A percentile compares a stretch with the other conserved stretches of the same genome.
These are phyloP conservation scores for Ceratorhiza oryzae-sativae DNA, from an alignment of 1,284 basidiomycete species.

Conservation along the genomic window DNA sequence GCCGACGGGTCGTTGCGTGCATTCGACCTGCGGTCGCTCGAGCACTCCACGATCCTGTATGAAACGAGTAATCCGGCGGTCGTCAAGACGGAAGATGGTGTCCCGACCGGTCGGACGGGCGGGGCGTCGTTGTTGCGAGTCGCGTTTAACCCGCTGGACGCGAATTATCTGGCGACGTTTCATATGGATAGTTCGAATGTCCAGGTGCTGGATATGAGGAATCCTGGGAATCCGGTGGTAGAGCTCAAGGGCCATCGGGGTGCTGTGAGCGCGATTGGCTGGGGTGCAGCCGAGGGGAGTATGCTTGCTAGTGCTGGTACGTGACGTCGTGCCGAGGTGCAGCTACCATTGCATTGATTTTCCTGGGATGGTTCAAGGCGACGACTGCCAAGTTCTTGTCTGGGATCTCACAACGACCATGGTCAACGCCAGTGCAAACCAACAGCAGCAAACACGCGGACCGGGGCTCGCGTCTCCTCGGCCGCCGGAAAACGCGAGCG, in stretches of 20 bases:
- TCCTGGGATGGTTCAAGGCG: slow-evolving; percentile 61
- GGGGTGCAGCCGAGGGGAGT: slow-evolving; percentile 83
- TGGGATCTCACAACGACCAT: slow-evolving; percentile 80
- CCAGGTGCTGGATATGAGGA: slow-evolving; percentile 93
- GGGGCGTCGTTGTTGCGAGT: slow-evolving; percentile 84
- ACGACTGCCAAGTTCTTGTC: slow-evolving; percentile 88
- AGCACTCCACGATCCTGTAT: slow-evolving; percentile 98
- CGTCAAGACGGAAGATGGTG: slow-evolving; percentile 42
- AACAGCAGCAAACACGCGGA: slow-evolving; percentile 29
- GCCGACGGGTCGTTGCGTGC: slow-evolving; percentile 96
- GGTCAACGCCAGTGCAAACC: slow-evolving; percentile 27
- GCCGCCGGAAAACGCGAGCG: slow-evolving; percentile 41
- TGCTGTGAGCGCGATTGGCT: slow-evolving; percentile 83
- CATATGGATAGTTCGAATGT: slow-evolving; percentile 87
- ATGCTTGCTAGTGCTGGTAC: slow-evolving; percentile 84
- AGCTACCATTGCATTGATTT: not conserved
- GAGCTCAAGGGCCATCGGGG: slow-evolving; percentile 83
- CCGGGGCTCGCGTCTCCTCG: slow-evolving; percentile 37
- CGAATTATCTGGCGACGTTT: slow-evolving; percentile 93
- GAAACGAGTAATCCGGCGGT: slow-evolving; percentile 70
- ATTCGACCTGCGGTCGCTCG: slow-evolving; percentile 93
- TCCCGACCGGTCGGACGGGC: slow-evolving; percentile 56
- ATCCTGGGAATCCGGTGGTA: slow-evolving; percentile 90
- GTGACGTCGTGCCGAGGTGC: slow-evolving; percentile 44
- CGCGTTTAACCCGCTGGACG: slow-evolving; percentile 85